phyloP scores from a whole-genome alignment of 257 asterid genomes.

The Nicotiana sylvestris region DNA sequence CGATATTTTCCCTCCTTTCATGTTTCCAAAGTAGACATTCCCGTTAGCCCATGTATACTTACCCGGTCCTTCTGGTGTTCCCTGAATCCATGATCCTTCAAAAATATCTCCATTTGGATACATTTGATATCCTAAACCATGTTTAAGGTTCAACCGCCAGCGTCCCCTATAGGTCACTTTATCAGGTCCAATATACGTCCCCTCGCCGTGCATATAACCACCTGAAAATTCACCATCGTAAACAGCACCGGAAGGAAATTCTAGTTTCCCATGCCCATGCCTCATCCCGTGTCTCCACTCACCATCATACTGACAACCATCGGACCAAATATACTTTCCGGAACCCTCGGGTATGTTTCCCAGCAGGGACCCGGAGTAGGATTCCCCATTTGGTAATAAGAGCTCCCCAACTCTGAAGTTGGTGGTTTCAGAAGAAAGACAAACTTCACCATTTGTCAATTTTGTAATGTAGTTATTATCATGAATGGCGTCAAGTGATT shows the following conservation, averaged over 20 bases:
- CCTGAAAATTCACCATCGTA: conserved; percentile 91
- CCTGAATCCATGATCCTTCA: conserved; percentile 98
- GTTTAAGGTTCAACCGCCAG: conserved; percentile 83
- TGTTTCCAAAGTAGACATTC: conserved; percentile 77
- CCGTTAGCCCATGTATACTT: conserved; percentile 87
- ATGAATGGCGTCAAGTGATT: conserved; percentile 43
- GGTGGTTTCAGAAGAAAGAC: conserved; percentile 42
- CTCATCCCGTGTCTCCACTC: conserved; percentile 95
- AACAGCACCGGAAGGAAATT: conserved; percentile 75
- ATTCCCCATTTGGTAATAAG: conserved; percentile 52
- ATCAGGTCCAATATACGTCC: conserved; percentile 50
- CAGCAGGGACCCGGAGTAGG: conserved; percentile 59
- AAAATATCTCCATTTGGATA: conserved; percentile 70
- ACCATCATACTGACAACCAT: conserved; percentile 87
- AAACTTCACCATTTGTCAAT: conserved; percentile 45
- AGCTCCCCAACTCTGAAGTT: conserved; percentile 44
- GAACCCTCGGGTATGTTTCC: conserved; percentile 73
- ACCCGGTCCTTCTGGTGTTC: conserved; percentile 88
- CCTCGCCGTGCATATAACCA: conserved; percentile 76
- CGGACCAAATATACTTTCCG: conserved; percentile 76
- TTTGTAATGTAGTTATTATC: conserved; percentile 30
- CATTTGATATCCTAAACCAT: conserved; percentile 81
- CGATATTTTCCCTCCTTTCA: conserved; percentile 82
- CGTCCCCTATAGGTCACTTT: conserved; percentile 65
- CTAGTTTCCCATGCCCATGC: conserved; percentile 74